Base-by-base conservation (phyloP, 768 basidiomycete species). In the Xerocomus brunneocitrinus region DNA sequence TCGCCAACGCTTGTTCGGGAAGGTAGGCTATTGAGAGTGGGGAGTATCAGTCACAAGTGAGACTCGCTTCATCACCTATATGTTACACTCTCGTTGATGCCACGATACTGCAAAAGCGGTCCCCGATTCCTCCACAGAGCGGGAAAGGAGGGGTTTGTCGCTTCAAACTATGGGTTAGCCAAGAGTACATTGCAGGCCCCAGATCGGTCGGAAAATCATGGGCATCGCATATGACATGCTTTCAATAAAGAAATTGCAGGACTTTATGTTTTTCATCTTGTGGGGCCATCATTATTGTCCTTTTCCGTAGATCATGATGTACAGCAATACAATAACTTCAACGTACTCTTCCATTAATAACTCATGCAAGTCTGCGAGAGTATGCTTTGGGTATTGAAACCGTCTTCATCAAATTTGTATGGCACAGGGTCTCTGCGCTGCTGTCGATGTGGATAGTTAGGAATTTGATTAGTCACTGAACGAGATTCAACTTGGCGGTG, bases 1-100 rank as follows among this genome's bases (percentile, higher is more conserved):
- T 65, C 47, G 59, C 61, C 30, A 49, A 40, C 4, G 52, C 42
- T 41, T 49, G 54, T 56, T 10, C n/a, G 19, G 38, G 24, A 38
- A 28, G 34, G 24, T n/a, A 41, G n/a, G 35, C 30, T 19, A 13
- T 22, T 9, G 19, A 14, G 28, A 24, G 7, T n/a, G 14, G 24
- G 31, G 10, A 30, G 30, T 36, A 35, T 52, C 35, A 38, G 28
- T 5, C 28, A 9, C n/a, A 32, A 14, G 34, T 36, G 19, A 50
- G 32, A 49, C 30, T 16, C 28, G 12, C 28, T 22, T 40, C 28
- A 40, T 47, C 53, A 36, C 5, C 5, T 57, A 30, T 54, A 36
- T 44, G 47, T 42, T 49, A 47, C 32, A 25, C 22, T n/a, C 8
- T 8, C 32, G 43, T 58, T 47, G 34, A 52, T 39, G 45, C 32